phyloP scores from a whole-genome alignment of 164 flowering plant genomes.

The Magnolia sinica region DNA sequence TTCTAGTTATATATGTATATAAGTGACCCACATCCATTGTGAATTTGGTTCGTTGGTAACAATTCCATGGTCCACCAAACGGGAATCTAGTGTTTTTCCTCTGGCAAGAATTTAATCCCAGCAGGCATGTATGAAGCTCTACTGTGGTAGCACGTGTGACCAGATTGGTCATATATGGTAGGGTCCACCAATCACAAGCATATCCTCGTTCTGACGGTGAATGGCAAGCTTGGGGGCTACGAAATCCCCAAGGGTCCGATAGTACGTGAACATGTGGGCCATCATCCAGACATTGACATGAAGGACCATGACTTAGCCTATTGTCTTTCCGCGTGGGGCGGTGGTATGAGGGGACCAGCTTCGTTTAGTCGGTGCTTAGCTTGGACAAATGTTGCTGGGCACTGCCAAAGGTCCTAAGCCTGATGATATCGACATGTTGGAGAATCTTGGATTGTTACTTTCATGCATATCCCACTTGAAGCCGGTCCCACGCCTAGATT shows the following conservation, averaged over 20 bases:
- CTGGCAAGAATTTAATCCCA: no score
- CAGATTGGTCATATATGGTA: no score
- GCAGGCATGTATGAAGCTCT: no score
- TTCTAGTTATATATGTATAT: no score
- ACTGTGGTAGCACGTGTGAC: no score
- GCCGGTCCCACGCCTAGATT: slow-evolving; percentile 32
- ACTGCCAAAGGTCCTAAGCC: slow-evolving; percentile 15
- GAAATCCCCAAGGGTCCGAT: slow-evolving; percentile 37
- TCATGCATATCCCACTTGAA: slow-evolving; percentile 26
- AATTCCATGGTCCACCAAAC: no score
- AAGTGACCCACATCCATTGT: no score
- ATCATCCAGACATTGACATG: slow-evolving; percentile 34
- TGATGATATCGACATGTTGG: slow-evolving; percentile 31
- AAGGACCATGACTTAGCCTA: slow-evolving; percentile 36
- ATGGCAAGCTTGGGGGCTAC: slow-evolving; percentile 30
- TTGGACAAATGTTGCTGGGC: slow-evolving; percentile 34
- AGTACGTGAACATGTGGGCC: slow-evolving; percentile 37
- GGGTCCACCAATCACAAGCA: no score
- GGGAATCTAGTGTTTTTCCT: no score
- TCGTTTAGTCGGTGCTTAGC: slow-evolving; percentile 30
- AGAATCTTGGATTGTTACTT: slow-evolving; percentile 32
- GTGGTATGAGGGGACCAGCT: slow-evolving; percentile 31
- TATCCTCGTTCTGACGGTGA: no score
- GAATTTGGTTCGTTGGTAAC: no score
- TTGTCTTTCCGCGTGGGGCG: slow-evolving; percentile 37